These are phyloP conservation scores for Sideroxylon spinosum DNA, from an alignment of 179 eudicot genomes.

Conservation along the genomic window DNA sequence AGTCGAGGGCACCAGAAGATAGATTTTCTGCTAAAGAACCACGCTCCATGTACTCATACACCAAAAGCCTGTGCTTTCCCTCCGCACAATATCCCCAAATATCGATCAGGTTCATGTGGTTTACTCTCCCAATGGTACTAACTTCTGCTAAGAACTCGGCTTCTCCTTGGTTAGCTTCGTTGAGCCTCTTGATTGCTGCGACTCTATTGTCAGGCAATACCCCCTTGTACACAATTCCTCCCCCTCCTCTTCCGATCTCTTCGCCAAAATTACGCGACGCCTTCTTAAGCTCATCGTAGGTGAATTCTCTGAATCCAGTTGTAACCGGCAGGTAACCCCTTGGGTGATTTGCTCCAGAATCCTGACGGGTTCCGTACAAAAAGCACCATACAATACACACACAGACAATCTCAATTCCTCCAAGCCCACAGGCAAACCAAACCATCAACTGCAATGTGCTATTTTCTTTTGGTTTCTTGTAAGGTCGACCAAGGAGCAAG, in stretches of 20 bases:
- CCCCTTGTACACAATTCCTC: too few relatives aligned
- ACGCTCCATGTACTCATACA: not conserved
- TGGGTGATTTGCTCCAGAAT: too few relatives aligned
- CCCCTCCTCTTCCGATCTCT: too few relatives aligned
- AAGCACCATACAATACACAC: not conserved
- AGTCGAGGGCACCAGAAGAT: too few relatives aligned
- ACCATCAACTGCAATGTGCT: not conserved
- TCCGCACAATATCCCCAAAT: not conserved
- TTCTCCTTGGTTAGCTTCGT: not conserved
- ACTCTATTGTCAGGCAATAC: not conserved
- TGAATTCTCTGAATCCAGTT: too few relatives aligned
- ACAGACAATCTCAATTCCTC: slow-evolving; percentile 21
- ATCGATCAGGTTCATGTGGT: slow-evolving; percentile 1
- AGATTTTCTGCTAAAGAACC: not conserved
- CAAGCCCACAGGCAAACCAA: slow-evolving; percentile 11
- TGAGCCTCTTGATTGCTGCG: not conserved
- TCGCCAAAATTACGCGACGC: too few relatives aligned
- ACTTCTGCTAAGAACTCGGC: not conserved
- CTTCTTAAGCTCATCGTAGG: too few relatives aligned
- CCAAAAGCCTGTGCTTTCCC: not conserved
- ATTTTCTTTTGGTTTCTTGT: slow-evolving; percentile 19
- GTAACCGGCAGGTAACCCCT: too few relatives aligned
- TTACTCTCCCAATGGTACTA: not conserved
- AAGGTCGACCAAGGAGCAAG: not conserved
- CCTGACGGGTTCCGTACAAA: too few relatives aligned